Base-by-base conservation (phyloP, 345 rosid genomes). In the Brassica carinata region DNA sequence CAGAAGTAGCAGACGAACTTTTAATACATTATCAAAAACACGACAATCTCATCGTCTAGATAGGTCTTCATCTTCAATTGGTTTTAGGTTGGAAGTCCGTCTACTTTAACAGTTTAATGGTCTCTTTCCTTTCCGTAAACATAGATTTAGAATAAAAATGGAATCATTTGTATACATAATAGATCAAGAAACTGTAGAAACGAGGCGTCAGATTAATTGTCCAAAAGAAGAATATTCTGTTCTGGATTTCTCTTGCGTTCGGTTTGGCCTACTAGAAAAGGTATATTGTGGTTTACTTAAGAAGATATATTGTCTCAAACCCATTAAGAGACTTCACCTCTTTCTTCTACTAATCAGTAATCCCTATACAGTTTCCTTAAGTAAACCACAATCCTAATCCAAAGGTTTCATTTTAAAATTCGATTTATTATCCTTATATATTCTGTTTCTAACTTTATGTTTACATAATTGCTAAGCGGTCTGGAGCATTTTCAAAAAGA, bases 251-350 rank as follows among this genome's bases (percentile, higher is more conserved):
- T 51, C 19, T 45, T 57, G 34, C 19, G 57, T 45, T 81, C 18
- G 57, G 69, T 71, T 71, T 81, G 59, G 31, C 55, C 74, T 76
- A 66, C 77, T 71, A 81, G 80, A 71, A 81, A 71, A 81, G 73
- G 69, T 64, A 53, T 48, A 62, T 61, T 23, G 26, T 23, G 26
- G 26, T 23, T 23, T 23, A 23, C 10, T 65, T 65, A 14, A 18
- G 71, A 23, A 75, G 11, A 48, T 7, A 18, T 55, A 8, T n/a
- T 58, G 53, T 73, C 74, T 62, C 43, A 38, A 74, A 74, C 55
- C 79, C 79, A 67, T 51, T 3, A 14, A 68, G 1, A 62, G 67
- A 80, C 31, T 69, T 63, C 57, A 80, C 64, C 72, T 75, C 76
- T 74, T 80, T 33, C 71, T 69, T 70, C 67, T 68, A 34, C 17